A percentile compares a stretch with the other conserved stretches of the same genome.
These are phyloP conservation scores for Tetraselmis chui DNA, from an alignment of 139 green algal genomes.

Conservation along the genomic window DNA sequence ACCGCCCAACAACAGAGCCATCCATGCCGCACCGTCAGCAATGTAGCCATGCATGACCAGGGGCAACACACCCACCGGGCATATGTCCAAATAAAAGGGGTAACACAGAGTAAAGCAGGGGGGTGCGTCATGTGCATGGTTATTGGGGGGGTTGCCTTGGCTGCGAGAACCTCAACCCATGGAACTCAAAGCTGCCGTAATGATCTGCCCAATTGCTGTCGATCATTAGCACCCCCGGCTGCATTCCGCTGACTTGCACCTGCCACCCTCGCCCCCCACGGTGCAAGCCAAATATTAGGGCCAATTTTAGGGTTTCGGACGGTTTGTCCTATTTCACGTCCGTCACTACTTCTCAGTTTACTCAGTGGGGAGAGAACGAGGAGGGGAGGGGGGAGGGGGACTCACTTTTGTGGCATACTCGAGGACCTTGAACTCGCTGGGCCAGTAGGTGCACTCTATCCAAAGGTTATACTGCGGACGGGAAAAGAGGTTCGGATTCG, in stretches of 20 bases:
- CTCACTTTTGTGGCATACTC: not conserved
- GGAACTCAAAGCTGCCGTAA: not conserved
- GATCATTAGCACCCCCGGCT: not conserved
- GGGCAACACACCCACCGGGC: not conserved
- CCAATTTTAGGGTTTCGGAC: not conserved
- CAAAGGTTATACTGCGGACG: constrained; percentile 16
- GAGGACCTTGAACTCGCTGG: constrained; percentile 5
- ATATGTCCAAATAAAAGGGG: no score
- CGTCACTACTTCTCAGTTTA: not conserved
- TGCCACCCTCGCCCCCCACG: not conserved
- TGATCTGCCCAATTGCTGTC: constrained; percentile 2
- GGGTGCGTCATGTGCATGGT: not conserved
- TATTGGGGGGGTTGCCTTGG: not conserved
- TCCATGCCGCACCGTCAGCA: no score
- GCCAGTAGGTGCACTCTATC: constrained; percentile 11
- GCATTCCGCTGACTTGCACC: not conserved
- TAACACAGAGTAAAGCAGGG: not conserved
- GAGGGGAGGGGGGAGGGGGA: not conserved
- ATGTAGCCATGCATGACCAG: no score
- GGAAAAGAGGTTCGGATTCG: constrained; percentile 6
- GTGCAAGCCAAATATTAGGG: not conserved
- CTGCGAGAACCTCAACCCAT: not conserved
- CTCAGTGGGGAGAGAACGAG: not conserved
- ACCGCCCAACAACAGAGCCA: no score
- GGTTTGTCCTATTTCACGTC: not conserved